Evolutionary conservation across 2,329 filamentous ascomycete genomes (phyloP).

Genomic region (Epichloe uncinata): DNA sequence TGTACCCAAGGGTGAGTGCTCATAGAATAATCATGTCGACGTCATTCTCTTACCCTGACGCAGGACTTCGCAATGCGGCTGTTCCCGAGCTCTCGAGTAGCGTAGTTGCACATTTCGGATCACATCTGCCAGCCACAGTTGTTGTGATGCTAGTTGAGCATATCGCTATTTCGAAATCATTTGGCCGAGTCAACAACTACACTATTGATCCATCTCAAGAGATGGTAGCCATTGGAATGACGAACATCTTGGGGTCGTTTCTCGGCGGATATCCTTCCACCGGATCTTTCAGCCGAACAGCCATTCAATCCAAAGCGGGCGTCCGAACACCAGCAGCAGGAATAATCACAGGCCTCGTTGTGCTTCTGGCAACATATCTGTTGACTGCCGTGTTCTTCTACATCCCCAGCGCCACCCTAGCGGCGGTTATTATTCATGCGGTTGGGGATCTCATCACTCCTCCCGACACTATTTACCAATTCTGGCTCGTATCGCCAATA

Average conservation of each 20-base stretch:
- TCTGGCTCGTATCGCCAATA: constrained; percentile 84
- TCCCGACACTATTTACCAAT: constrained; percentile 84
- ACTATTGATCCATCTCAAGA: constrained; percentile 92
- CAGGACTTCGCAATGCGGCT: constrained; percentile 65
- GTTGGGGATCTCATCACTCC: constrained; percentile 86
- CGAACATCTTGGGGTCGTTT: constrained; percentile 83
- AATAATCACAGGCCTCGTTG: constrained; percentile 73
- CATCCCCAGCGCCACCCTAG: constrained; percentile 68
- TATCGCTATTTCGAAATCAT: constrained; percentile 94
- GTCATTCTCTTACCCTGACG: background rate
- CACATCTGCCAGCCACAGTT: constrained; percentile 68
- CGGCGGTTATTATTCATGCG: constrained; percentile 90
- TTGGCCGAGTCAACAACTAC: constrained; percentile 93
- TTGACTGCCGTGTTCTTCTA: constrained; percentile 85
- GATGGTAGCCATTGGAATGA: constrained; percentile 83
- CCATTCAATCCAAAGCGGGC: constrained; percentile 94
- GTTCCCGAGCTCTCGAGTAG: constrained; percentile 54
- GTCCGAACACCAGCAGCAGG: constrained; percentile 85
- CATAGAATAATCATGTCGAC: no score
- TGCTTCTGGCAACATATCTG: constrained; percentile 81
- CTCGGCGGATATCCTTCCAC: constrained; percentile 85
- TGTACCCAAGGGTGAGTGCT: constrained; percentile 53
- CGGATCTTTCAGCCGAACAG: constrained; percentile 89
- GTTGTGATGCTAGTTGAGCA: constrained; percentile 96
- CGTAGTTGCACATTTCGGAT: constrained; percentile 55